A percentile compares a stretch with the other conserved stretches of the same genome.
phyloP scores from a whole-genome alignment of 1,284 basidiomycete species.

The Pterula multifida region DNA sequence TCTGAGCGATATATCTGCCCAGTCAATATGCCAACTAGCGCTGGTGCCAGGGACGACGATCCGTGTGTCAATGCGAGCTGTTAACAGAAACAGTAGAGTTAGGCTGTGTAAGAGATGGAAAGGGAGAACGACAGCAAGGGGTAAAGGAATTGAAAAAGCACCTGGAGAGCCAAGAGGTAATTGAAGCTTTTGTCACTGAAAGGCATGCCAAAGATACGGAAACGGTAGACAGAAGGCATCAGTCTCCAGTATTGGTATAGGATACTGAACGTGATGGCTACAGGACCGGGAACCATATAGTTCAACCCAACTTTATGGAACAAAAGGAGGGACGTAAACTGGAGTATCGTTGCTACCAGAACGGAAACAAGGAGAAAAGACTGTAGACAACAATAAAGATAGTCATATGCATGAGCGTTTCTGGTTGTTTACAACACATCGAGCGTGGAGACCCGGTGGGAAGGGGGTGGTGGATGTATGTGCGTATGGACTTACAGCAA shows the following conservation, averaged over 20 bases:
- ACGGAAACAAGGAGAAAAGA: conserved; percentile 64
- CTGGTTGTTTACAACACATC: too few relatives aligned
- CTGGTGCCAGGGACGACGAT: conserved; percentile 51
- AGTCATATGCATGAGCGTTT: too few relatives aligned
- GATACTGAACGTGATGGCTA: conserved; percentile 59
- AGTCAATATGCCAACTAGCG: conserved; percentile 51
- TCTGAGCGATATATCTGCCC: conserved; percentile 78
- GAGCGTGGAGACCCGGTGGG: too few relatives aligned
- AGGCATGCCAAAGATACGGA: conserved; percentile 63
- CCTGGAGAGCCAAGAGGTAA: conserved; percentile 60
- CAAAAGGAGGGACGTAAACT: conserved; percentile 50
- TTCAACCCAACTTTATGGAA: conserved; percentile 58
- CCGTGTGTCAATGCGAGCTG: conserved; percentile 60
- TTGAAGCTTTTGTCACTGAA: conserved; percentile 66
- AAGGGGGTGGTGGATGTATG: neutral
- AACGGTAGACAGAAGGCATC: conserved; percentile 66
- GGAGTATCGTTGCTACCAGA: conserved; percentile 53
- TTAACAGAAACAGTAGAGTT: neutral
- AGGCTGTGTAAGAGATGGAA: neutral
- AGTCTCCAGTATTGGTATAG: conserved; percentile 73
- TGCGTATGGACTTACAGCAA: conserved; percentile 48
- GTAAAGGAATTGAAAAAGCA: conserved; percentile 16
- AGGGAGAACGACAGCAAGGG: neutral
- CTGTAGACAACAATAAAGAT: conserved; percentile 24
- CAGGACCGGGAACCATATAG: conserved; percentile 65